Evolutionary conservation across 2,329 filamentous ascomycete species (phyloP).

Genomic region (Penicillium expansum): DNA sequence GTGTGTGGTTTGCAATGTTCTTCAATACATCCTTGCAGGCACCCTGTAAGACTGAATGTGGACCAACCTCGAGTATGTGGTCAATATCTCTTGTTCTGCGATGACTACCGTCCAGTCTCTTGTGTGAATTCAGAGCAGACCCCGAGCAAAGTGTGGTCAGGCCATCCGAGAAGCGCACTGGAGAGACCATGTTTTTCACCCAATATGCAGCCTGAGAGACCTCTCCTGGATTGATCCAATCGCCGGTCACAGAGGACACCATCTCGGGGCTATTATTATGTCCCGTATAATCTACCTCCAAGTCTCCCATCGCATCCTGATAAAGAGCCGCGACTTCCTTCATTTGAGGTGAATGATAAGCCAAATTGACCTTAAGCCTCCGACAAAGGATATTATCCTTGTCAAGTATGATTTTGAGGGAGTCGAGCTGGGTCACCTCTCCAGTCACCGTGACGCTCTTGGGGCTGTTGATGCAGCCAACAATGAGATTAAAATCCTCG

Average conservation of each 20-base stretch:
- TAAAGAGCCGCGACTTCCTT: neutral
- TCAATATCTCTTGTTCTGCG: neutral
- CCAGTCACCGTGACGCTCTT: slow-evolving; percentile 6
- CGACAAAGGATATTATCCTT: neutral
- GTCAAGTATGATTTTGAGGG: neutral
- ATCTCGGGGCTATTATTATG: neutral
- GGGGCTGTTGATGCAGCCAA: slow-evolving; percentile 9
- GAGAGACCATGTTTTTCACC: slow-evolving; percentile 16
- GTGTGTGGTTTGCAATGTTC: neutral
- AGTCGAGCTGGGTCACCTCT: slow-evolving; percentile 1
- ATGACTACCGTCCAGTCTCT: neutral
- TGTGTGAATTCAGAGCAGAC: neutral
- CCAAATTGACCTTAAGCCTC: slow-evolving; percentile 13
- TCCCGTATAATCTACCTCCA: neutral
- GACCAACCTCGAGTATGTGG: slow-evolving; percentile 23
- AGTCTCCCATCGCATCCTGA: neutral
- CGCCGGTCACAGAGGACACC: neutral
- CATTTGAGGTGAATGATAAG: slow-evolving; percentile 19
- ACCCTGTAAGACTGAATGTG: slow-evolving; percentile 21
- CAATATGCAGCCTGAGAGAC: slow-evolving; percentile 11
- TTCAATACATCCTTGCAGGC: neutral
- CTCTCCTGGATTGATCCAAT: slow-evolving; percentile 22
- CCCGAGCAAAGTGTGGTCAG: slow-evolving; percentile 2
- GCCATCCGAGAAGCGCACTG: slow-evolving; percentile 15
- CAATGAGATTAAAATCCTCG: neutral